Base-by-base conservation (phyloP, 73 alveolate species). In the Paramecium sexaurelia region DNA sequence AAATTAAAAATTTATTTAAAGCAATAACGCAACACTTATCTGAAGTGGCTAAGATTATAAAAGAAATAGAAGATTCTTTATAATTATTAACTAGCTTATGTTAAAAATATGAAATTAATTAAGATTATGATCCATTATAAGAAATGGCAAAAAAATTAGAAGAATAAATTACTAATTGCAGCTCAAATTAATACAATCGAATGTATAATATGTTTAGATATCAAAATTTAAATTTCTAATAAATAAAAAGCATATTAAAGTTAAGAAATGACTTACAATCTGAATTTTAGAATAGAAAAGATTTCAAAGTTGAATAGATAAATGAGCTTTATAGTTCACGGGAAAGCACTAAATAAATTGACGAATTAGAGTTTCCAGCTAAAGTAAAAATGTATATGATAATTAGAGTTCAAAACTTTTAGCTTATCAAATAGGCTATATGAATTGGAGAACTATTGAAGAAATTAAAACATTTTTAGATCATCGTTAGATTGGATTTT, bases 321-420 rank as follows among this genome's bases (percentile, higher is more conserved):
- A 27, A 27, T 35, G 87, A 73, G n/a, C 57, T 17, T 17, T 36
- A 32, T 73, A 39, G 26, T 39, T 73, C 55, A 40, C 39, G 55
- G 19, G 75, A 45, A 40, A 71, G 17, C 35, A 24, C 86, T 10
- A 71, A 71, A 71, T 71, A 32, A 20, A 11, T 71, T 8, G 90
- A 78, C 41, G 90, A 78, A 43, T 78, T 78, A 78, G 90, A 78
- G 11, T 29, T 78, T 8, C 90, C 90, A 17, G 43, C 90, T 7
- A 78, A 78, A 40, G 90, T 78, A 26, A n/a, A n/a, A 51, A 7
- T 13, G 17, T 19, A 4, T 20, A 41, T 13, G 1, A 78, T 41
- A 19, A 13, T 19, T 36, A 78, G 90, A 41, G 19, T 43, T 43
- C 90, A 2, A 78, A 15, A 24, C 40, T 78, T 29, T 45, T 78